Evolutionary conservation across 2,329 filamentous ascomycete genomes (phyloP).

Genomic region (Hymenoscyphus fructigenus): DNA sequence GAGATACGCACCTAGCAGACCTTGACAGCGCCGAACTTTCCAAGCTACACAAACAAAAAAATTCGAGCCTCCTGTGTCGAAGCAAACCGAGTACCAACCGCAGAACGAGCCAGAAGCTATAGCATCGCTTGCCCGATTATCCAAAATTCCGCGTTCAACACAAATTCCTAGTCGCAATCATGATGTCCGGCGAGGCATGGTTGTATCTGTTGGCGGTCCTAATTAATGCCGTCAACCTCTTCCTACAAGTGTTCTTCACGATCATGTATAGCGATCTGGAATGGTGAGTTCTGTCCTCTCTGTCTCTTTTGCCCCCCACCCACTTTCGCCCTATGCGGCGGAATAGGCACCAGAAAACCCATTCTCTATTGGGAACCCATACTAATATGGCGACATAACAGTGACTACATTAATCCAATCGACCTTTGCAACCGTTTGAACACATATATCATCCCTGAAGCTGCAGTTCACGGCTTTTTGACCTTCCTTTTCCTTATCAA

Average conservation of each 20-base stretch:
- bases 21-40: background rate
- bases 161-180: slow-evolving; percentile 36
- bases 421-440: slow-evolving; percentile 99
- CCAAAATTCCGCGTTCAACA: slow-evolving; percentile 3
- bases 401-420: slow-evolving; percentile 99
- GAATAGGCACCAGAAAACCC: background rate
- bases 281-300: slow-evolving; percentile 66
- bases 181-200: slow-evolving; percentile 98
- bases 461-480: slow-evolving; percentile 92
- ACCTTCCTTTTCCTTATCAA: slow-evolving; percentile 97
- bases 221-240: slow-evolving; percentile 99
- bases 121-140: background rate
- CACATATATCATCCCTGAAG: slow-evolving; percentile 98
- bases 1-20: background rate
- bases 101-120: background rate
- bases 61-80: background rate
- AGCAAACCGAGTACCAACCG: background rate
- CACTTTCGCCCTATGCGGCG: background rate
- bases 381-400: slow-evolving; percentile 39
- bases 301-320: background rate
- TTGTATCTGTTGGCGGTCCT: slow-evolving; percentile 96
- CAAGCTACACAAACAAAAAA: background rate
- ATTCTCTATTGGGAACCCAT: slow-evolving; percentile 33
- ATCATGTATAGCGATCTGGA: slow-evolving; percentile 99
- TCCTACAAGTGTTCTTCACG: slow-evolving; percentile 99